A percentile compares a stretch with the other conserved stretches of the same genome.
Evolutionary conservation across 2,329 filamentous ascomycete genomes (phyloP).

Genomic region (Trichoderma citrinoviride): DNA sequence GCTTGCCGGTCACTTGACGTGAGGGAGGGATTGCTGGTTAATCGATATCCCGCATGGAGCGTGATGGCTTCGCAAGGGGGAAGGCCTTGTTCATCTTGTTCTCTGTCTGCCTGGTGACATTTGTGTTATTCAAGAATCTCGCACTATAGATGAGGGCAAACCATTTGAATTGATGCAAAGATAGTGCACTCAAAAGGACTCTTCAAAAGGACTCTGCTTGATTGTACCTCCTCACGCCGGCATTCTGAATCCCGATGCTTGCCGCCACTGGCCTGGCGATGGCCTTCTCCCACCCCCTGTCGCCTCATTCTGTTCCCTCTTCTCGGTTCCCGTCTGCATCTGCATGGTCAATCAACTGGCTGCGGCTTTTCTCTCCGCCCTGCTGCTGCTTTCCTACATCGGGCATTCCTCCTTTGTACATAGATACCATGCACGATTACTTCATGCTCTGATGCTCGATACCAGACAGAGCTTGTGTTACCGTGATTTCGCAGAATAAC

Average conservation of each 20-base stretch:
- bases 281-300: background rate
- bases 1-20: background rate
- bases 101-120: background rate
- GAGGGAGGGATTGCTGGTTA: background rate
- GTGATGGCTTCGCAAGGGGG: background rate
- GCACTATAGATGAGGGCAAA: too few relatives aligned
- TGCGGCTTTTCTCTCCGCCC: background rate
- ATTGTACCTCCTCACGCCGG: background rate
- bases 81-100: background rate
- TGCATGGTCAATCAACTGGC: background rate
- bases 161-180: too few relatives aligned
- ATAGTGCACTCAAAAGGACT: too few relatives aligned
- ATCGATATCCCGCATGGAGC: background rate
- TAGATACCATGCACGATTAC: too few relatives aligned
- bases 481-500: too few relatives aligned
- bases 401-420: background rate
- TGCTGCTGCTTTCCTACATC: background rate
- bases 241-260: constrained; percentile 8
- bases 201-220: too few relatives aligned
- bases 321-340: too few relatives aligned
- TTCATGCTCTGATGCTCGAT: too few relatives aligned
- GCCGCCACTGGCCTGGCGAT: background rate
- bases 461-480: too few relatives aligned
- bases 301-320: background rate
- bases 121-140: background rate